A percentile compares a stretch with the other conserved stretches of the same genome.
Evolutionary conservation across 352 stramenopile genomes (phyloP).

Genomic region (Phytophthora europaea): DNA sequence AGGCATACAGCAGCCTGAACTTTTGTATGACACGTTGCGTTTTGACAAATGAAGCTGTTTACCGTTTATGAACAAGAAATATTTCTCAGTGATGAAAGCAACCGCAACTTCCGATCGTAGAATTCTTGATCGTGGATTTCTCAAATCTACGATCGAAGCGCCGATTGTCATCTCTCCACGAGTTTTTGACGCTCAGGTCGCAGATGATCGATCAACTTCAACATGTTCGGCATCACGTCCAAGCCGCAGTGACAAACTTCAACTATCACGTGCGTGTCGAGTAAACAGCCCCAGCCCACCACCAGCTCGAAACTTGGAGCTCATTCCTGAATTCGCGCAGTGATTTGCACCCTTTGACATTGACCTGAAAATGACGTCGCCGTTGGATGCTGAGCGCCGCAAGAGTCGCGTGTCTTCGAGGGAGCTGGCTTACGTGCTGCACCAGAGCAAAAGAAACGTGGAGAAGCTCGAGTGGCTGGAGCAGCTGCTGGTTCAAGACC

Average conservation of each 20-base stretch:
- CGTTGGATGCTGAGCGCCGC: slow-evolving; percentile 50
- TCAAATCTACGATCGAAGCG: background rate
- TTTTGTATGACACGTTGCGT: background rate
- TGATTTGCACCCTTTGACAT: slow-evolving; percentile 8
- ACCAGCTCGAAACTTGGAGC: background rate
- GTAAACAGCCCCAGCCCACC: slow-evolving; percentile 21
- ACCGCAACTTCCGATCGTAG: no score
- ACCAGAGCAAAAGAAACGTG: slow-evolving; percentile 62
- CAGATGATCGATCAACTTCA: slow-evolving; percentile 17
- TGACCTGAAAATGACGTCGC: slow-evolving; percentile 21
- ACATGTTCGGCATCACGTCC: slow-evolving; percentile 17
- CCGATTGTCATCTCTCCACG: background rate
- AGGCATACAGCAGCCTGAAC: background rate
- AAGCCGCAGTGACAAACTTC: slow-evolving; percentile 28
- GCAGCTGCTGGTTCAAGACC: slow-evolving; percentile 51
- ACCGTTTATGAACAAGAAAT: background rate
- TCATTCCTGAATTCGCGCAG: slow-evolving; percentile 33
- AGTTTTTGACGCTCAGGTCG: background rate
- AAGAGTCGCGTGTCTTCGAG: slow-evolving; percentile 55
- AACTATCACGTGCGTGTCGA: slow-evolving; percentile 25
- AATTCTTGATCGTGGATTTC: no score
- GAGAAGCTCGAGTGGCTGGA: slow-evolving; percentile 71
- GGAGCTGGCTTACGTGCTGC: slow-evolving; percentile 70
- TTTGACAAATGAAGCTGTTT: background rate
- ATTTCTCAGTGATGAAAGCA: no score